Percentiles rank a stretch among this genome's conserved stretches.
phyloP scores from a whole-genome alignment of 1,284 basidiomycete genomes.

The Mixia osmundae region DNA sequence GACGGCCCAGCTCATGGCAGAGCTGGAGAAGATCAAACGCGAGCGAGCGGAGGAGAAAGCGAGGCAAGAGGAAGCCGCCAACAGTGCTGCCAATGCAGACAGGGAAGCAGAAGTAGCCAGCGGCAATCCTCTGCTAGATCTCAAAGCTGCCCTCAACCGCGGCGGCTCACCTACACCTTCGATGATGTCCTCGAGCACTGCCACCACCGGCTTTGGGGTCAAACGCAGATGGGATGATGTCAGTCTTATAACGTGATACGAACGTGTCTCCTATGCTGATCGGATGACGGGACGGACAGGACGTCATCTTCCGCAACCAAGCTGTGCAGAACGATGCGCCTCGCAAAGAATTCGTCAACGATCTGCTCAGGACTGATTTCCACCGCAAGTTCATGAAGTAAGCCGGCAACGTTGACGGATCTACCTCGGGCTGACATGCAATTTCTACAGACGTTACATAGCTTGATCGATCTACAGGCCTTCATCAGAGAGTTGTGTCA shows the following conservation, averaged over 20 bases:
- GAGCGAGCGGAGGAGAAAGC: conserved; percentile 81
- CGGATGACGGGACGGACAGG: too few species aligned
- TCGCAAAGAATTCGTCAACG: conserved; percentile 67
- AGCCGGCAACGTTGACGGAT: too few species aligned
- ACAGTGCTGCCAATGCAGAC: conserved; percentile 31
- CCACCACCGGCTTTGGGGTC: conserved; percentile 48
- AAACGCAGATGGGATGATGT: conserved; percentile 88
- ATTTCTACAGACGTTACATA: too few species aligned
- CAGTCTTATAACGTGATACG: too few species aligned
- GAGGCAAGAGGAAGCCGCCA: conserved; percentile 38
- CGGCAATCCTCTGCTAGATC: conserved; percentile 61
- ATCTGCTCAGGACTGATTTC: conserved; percentile 1
- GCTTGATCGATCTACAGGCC: conserved; percentile 6
- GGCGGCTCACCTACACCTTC: conserved; percentile 24
- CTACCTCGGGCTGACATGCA: too few species aligned
- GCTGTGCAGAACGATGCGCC: conserved; percentile 43
- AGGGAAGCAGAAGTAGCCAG: conserved; percentile 62
- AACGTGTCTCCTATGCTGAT: too few species aligned
- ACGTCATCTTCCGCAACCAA: conserved; percentile 93
- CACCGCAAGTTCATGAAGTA: conserved; percentile 1
- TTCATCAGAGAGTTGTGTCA: conserved; percentile 1
- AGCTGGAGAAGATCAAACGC: conserved; percentile 83
- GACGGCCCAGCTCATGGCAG: conserved; percentile 69
- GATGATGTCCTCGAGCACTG: conserved; percentile 33
- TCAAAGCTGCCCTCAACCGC: conserved; percentile 55